Evolutionary conservation across 352 stramenopile species (phyloP), one percentile per base, ranked within the genome.

Genomic region (Globisporangium recalcitrans): DNA sequence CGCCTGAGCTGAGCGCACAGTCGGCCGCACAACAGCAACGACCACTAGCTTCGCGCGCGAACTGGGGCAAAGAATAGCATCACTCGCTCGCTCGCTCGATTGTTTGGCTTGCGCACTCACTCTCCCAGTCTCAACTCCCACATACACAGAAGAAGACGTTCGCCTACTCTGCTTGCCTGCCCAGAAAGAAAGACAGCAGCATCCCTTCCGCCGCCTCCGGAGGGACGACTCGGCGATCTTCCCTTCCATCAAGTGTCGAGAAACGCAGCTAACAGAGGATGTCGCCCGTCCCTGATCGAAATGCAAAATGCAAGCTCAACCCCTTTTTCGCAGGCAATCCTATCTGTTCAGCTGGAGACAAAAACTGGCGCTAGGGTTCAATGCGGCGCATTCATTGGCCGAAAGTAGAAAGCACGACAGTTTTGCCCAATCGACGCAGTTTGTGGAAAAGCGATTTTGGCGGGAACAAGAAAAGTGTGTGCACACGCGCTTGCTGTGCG

Each of bases 41-140:
- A 57, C 51, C 51, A 57, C 51, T 57, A 42, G 51, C 51, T 26
- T 57, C 29, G 29, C 51, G 34, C 34, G 51, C 51, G 49, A 57
- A 44, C 29, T 19, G 49, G 51, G 51, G 51, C 51, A 57, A 57
- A 57, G 51, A 57, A 57, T 57, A 57, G 51, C 51, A 57, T 57
- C 49, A n/a, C 49, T 11, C n/a, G 49, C 40, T 48, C 40, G 26
- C 49, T 56, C 14, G 51, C 27, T n/a, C n/a, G n/a, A n/a, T 56
- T 4, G n/a, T 34, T 42, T 27, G 21, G 49, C 49, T 26, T 26
- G 16, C 49, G 16, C 49, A 56, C 26, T 56, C 49, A 54, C 24
- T 36, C 46, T 31, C 46, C n/a, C 44, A 51, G 44, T n/a, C 21
- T 26, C 38, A 46, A 51, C n/a, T n/a, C 44, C 44, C 44, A 8